phyloP scores from a whole-genome alignment of 2,329 filamentous ascomycete species.

The Fusarium agapanthi region DNA sequence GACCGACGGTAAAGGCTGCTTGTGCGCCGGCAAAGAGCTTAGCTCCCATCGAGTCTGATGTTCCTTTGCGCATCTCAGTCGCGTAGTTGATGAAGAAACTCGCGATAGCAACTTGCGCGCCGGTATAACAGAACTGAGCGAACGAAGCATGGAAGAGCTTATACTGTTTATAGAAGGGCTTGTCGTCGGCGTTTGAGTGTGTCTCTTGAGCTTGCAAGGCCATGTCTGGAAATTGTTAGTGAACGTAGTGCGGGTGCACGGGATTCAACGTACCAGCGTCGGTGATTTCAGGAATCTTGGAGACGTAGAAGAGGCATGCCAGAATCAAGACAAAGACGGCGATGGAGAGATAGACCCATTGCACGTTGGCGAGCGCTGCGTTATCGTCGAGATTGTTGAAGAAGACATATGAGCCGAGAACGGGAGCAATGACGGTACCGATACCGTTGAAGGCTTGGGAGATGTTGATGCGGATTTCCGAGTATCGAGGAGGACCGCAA shows the following conservation, averaged over 20 bases:
- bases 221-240: slow-evolving; percentile 63
- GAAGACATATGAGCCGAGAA: slow-evolving; percentile 77
- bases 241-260: too few species aligned
- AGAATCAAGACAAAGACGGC: slow-evolving; percentile 75
- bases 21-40: slow-evolving; percentile 79
- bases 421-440: slow-evolving; percentile 75
- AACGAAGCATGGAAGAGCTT: slow-evolving; percentile 78
- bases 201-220: slow-evolving; percentile 64
- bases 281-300: slow-evolving; percentile 76
- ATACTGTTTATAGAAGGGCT: slow-evolving; percentile 75
- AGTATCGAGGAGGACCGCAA: slow-evolving; percentile 71
- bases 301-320: slow-evolving; percentile 72
- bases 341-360: slow-evolving; percentile 81
- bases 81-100: slow-evolving; percentile 79
- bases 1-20: slow-evolving; percentile 75
- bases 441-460: slow-evolving; percentile 82
- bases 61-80: slow-evolving; percentile 65
- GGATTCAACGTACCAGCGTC: slow-evolving; percentile 47
- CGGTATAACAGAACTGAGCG: slow-evolving; percentile 82
- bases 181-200: slow-evolving; percentile 63
- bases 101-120: slow-evolving; percentile 74
- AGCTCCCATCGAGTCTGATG: slow-evolving; percentile 61
- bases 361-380: slow-evolving; percentile 70
- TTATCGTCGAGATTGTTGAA: slow-evolving; percentile 70
- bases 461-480: slow-evolving; percentile 78